Evolutionary conservation across 1,284 basidiomycete genomes (phyloP), one percentile per base, ranked within the genome.

Genomic region (Ganoderma resinaceum): DNA sequence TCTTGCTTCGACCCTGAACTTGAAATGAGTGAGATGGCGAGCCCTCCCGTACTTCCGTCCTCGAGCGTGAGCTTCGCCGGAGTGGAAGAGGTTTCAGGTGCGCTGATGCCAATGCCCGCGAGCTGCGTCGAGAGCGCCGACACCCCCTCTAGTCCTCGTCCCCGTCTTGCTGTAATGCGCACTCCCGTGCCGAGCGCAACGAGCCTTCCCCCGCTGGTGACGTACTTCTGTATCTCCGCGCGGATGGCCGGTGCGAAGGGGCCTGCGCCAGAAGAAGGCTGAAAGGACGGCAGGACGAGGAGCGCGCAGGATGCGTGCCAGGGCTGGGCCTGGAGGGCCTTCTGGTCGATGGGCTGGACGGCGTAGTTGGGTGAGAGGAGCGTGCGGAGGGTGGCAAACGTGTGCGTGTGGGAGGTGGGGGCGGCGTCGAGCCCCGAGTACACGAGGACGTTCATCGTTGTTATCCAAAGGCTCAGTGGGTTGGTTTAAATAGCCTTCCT

Each of bases 251-350:
- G 80, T 42, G 87, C 87, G 31, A 87, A 87, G 1, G 92, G 92
- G 66, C 33, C 20, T 6, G 61, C 0, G 85, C 76, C 14, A 87
- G 83, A 52, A 83, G 80, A 75, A 88, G 11, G 11, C 37, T 42
- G 52, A 55, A 88, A 88, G 29, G 87, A 87, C 1, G 93, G 93
- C 66, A 97, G 81, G 60, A 95, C 91, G 7, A 97, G 86, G 1
- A 96, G 83, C 4, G 91, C 91, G 75, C 95, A 96, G 37, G 85
- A 85, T 2, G 83, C 77, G 58, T 88, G 79, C 95, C 95, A 97
- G 11, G 95, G 95, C 66, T 92, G 89, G 0, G 85, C 82, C 0
- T 84, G 80, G 11, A 97, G 82, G 0, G 87, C 78, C 43, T 87
- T 80, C 0, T 85, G 82, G 0, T 88, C 82, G 64, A 95, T 84